Evolutionary conservation across 768 basidiomycete species (phyloP), one percentile per base, ranked within the genome.

Genomic region (Collybia mongolica): DNA sequence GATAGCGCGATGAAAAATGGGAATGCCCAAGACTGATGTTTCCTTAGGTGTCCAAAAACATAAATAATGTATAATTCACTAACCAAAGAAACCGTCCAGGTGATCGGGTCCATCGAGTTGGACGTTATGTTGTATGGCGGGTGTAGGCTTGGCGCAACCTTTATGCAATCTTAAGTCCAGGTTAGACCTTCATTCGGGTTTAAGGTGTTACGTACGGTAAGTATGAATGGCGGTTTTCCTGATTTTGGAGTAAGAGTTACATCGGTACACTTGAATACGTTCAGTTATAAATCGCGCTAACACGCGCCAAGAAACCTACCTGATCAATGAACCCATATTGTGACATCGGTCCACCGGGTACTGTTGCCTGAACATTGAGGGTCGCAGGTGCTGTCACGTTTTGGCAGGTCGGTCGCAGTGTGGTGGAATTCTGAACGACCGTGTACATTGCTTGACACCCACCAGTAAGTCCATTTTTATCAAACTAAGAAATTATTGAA

Each of bases 391-490:
- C 45, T 0, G 77, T 76, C 12, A 79, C 63, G 46, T 78, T 77
- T 41, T 63, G 54, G 60, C 80, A 81, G 20, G 64, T 58, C 0
- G 73, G 69, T 0, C 61, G 62, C 8, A 53, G 45, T 22, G 62
- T 58, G 0, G 70, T 64, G 1, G 74, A 60, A 43, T 72, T 74
- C 22, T 72, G 64, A 37, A 80, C 69, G 42, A 82, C 72, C 1
- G 75, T 79, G 50, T 78, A 79, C 12, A 70, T 68, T 7, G 63
- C 65, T 58, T 80, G 79, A 52, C 80, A 81, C 11, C 81, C 81
- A n/a, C 80, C 80, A 1, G 77, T 67, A 9, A 69, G 63, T 7
- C 79, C 79, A 35, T 70, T 72, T 6, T 55, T 64, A 51, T 76
- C 80, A 57, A 72, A 75, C 79, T 81, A 29, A 26, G 39, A 7